phyloP scores from a whole-genome alignment of 176 grass and related monocot species.

The Ensete ventricosum region DNA sequence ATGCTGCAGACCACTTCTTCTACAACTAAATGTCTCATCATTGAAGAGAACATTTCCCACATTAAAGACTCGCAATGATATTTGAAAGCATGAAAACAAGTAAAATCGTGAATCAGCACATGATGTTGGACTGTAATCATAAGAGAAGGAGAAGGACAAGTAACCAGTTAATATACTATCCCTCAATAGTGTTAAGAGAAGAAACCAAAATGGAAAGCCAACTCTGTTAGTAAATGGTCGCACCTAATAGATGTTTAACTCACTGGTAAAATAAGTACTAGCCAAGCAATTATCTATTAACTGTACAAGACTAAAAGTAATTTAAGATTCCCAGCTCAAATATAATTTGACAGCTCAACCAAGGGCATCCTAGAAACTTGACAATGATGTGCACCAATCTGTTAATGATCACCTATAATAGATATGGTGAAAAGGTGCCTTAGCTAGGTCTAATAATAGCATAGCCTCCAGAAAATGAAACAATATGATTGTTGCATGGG shows the following conservation, averaged over 20 bases:
- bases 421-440: neutral
- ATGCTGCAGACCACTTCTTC: too few relatives aligned
- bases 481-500: neutral
- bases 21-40: too few relatives aligned
- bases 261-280: neutral
- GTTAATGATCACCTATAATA: conserved; percentile 10
- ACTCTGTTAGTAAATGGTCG: too few relatives aligned
- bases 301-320: conserved; percentile 9
- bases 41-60: too few relatives aligned
- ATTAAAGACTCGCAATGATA: too few relatives aligned
- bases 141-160: too few relatives aligned
- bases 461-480: neutral
- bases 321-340: conserved; percentile 10
- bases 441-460: neutral
- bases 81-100: too few relatives aligned
- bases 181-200: too few relatives aligned
- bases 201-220: too few relatives aligned
- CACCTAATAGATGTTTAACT: neutral
- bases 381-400: neutral
- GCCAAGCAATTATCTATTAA: neutral
- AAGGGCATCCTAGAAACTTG: neutral
- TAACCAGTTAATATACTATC: too few relatives aligned
- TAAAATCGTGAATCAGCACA: too few relatives aligned
- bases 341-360: conserved; percentile 2
- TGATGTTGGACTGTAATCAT: too few relatives aligned